Conservation (phyloP, 257 asterid genomes). For the Haberlea rhodopensis region DNA sequence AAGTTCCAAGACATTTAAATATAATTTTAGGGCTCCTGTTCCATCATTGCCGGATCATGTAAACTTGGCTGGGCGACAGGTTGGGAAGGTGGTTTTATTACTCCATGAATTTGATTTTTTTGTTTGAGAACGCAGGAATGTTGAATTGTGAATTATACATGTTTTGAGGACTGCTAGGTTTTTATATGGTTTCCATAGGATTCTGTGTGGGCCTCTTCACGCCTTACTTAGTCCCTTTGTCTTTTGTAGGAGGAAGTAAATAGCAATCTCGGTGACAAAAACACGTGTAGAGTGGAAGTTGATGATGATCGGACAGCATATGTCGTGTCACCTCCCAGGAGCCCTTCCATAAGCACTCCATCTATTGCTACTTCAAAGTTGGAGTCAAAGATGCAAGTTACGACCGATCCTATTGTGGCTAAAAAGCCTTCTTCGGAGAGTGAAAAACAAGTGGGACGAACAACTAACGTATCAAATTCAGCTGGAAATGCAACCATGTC, state of each 20-base stretch:
- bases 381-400: slow-evolving; percentile 36
- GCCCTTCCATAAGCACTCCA: slow-evolving; percentile 43
- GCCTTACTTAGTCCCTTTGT: slow-evolving; percentile 14
- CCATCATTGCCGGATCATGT: slow-evolving; percentile 37
- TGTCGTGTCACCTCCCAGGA: slow-evolving; percentile 43
- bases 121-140: too few relatives aligned
- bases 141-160: not conserved
- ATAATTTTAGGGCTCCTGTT: slow-evolving; percentile 30
- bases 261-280: slow-evolving; percentile 34
- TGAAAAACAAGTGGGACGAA: slow-evolving; percentile 38
- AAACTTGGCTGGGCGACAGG: slow-evolving; percentile 34
- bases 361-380: slow-evolving; percentile 27
- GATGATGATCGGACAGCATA: slow-evolving; percentile 27
- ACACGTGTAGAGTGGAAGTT: slow-evolving; percentile 30
- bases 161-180: not conserved
- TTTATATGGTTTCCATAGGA: too few relatives aligned
- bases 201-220: too few relatives aligned
- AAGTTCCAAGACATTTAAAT: slow-evolving; percentile 33
- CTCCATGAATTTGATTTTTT: slow-evolving; percentile 5
- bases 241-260: slow-evolving; percentile 46
- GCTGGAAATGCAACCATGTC: slow-evolving; percentile 34
- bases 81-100: slow-evolving; percentile 36
- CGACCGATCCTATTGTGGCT: slow-evolving; percentile 29
- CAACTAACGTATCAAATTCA: slow-evolving; percentile 31
- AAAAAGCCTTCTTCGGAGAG: slow-evolving; percentile 42